These are phyloP conservation scores for Exutisphaerella laricina DNA, from an alignment of 2,329 filamentous ascomycete genomes.

Conservation along the genomic window DNA sequence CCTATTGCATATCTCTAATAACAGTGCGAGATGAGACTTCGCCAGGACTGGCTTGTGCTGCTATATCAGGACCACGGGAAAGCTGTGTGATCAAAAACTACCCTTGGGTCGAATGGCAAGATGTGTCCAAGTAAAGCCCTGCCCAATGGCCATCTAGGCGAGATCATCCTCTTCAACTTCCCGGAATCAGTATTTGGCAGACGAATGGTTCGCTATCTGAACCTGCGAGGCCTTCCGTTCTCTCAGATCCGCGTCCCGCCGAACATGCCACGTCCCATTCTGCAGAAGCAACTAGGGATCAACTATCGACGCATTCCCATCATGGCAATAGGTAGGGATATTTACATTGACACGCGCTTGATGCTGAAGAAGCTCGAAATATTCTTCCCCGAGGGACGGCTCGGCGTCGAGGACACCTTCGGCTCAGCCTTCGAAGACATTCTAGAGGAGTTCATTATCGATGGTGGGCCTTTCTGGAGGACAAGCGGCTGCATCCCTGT, in stretches of 20 bases:
- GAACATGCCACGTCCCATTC: conserved; percentile 17
- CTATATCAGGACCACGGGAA: neutral
- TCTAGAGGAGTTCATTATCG: conserved; percentile 18
- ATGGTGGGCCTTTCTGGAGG: conserved; percentile 17
- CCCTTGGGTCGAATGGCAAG: neutral
- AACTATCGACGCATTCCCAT: conserved; percentile 23
- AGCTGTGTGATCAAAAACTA: neutral
- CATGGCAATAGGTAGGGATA: conserved; percentile 21
- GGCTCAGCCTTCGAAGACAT: conserved; percentile 15
- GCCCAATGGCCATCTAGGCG: conserved; percentile 7
- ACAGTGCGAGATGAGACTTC: too few species aligned
- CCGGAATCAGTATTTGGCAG: conserved; percentile 18
- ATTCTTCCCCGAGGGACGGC: conserved; percentile 9
- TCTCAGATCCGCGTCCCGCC: conserved; percentile 18
- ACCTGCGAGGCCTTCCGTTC: conserved; percentile 15
- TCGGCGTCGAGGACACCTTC: conserved; percentile 12
- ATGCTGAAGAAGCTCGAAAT: conserved; percentile 18
- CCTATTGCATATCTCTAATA: neutral
- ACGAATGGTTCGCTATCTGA: conserved; percentile 17
- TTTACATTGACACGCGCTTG: conserved; percentile 23
- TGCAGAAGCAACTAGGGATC: conserved; percentile 16
- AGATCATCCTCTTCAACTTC: conserved; percentile 20
- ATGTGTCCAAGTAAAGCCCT: neutral
- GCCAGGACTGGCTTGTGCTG: neutral
- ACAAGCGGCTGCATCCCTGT: conserved; percentile 14